Conservation (phyloP, 2,329 filamentous ascomycete genomes). For the Penicillium sp. region DNA sequence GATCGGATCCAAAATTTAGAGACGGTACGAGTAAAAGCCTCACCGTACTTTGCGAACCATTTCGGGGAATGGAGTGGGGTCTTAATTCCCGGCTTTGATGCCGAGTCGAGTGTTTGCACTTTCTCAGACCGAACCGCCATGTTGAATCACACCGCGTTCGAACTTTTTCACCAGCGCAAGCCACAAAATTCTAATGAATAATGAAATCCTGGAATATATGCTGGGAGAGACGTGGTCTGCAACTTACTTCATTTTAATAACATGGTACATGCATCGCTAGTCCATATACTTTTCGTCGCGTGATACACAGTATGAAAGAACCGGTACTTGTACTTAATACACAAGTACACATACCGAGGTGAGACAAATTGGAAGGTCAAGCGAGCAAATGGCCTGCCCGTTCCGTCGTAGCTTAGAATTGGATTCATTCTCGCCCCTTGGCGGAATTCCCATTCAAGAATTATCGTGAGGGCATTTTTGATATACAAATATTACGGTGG, state of each 20-base stretch:
- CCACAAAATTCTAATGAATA: conserved; percentile 7
- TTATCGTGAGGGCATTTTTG: background rate
- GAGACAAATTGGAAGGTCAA: conserved; percentile 23
- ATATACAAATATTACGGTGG: conserved; percentile 2
- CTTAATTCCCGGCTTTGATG: conserved; percentile 21
- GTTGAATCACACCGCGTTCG: conserved; percentile 18
- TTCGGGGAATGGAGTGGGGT: conserved; percentile 19
- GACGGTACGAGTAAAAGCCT: conserved; percentile 12
- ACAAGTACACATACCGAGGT: conserved; percentile 10
- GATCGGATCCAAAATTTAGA: conserved; percentile 1
- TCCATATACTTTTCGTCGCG: background rate
- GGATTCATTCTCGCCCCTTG: conserved; percentile 9
- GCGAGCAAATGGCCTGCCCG: conserved; percentile 16
- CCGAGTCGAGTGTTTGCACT: conserved; percentile 11
- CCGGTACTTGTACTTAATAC: background rate
- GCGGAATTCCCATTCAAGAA: background rate
- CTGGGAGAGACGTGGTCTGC: background rate
- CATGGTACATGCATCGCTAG: background rate
- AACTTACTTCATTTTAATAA: background rate
- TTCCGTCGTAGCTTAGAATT: conserved; percentile 14
- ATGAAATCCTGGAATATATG: background rate
- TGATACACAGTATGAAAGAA: background rate
- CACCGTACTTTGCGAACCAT: conserved; percentile 28
- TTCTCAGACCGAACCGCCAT: conserved; percentile 11
- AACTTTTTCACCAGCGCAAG: conserved; percentile 7